Base-by-base conservation (phyloP, 495 filamentous ascomycete species). In the Trichocladium antarcticum region DNA sequence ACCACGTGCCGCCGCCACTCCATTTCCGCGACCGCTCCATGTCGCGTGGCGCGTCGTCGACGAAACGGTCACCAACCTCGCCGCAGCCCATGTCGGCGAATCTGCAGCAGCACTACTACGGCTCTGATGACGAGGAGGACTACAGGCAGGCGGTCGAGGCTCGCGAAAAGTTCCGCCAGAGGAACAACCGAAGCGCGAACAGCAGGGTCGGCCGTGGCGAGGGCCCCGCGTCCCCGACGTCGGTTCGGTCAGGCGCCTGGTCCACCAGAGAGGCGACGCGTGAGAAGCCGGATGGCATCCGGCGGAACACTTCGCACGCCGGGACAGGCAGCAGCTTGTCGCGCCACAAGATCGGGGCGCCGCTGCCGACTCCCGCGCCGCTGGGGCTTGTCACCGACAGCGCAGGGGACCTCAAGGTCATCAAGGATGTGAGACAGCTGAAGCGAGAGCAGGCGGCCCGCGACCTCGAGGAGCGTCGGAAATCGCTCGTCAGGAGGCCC, bases 381-480 rank as follows among this genome's bases (percentile, higher is more conserved):
- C 60, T 57, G 58, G 61, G 64, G 49, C 58, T 55, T 22, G 56
- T 48, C 17, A 44, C 50, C 14, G 61, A 55, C 45, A 59, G 46
- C 38, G 61, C 60, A 12, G 67, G 69, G 4, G 70, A 70, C 37
- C 52, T 72, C 39, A 68, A 56, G 48, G 50, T 64, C 32, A 71
- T 75, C 44, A 75, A 71, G 37, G 72, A 74, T 39, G 76, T 78
- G 52, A 62, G 73, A 35, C 69, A 72, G 39, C 58, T 74, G 37
- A 82, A 82, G 66, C 87, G 83, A 66, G 85, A 89, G 55, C 67
- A 83, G 21, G 88, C 88, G 12, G 85, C 85, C 7, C 82, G 83
- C 45, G 88, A 95, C 66, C 75, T 95, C 20, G 88, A 95, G 68
- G 84, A 89, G 49, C 79, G 88, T 16, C 78, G 88, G 38, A 76